Base-by-base conservation (phyloP, 2,329 filamentous ascomycete genomes). In the Clonostachys solani region DNA sequence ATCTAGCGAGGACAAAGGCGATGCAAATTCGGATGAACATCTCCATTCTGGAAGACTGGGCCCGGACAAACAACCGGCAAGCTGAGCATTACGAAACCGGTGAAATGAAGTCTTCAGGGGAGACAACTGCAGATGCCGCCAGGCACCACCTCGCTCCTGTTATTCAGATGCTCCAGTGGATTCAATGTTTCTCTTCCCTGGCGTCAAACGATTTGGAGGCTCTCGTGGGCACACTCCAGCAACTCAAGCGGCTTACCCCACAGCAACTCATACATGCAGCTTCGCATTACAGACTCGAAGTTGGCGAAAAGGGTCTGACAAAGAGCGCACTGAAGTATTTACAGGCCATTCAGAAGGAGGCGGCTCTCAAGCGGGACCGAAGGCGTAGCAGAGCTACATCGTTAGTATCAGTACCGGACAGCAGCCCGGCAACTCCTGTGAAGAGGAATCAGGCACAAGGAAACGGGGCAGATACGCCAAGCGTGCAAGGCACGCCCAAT, bases 1-100 rank as follows among this genome's bases (percentile, higher is more conserved):
- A 96, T 60, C 77, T 99, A 10, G 92, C 94, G 6, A 81, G 94
- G 46, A 99, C 94, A 16, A 99, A 99, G 67, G 94, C 94, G 5
- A 99, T 99, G 94, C 94, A 99, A 65, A 97, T 99, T 57, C 89
- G 94, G 55, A 97, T 99, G 92, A 99, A 99, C 63, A 84, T 99
- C 7, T 97, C 94, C 1, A 86, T 85, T 8, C 73, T 99, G 17
- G 94, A 99, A 65, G 94, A 99, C 61, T 99, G 94, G 94, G 92
- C 94, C 2, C 81, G 92, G 33, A 79, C 82, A 15, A 99, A 99
- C 67, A 97, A 96, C 63, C 83, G 94, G 29, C 86, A 95, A 56
- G 91, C 94, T 2, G 94, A 97, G 61, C 92, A 97, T 66, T 97
- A 90, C 63, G 92, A 99, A 65, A 87, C 91, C 56, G 92, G 92